Percentiles rank a stretch among this genome's conserved stretches.
These are phyloP conservation scores for Neolentinus lepideus DNA, from an alignment of 1,284 basidiomycete species.

Conservation along the genomic window DNA sequence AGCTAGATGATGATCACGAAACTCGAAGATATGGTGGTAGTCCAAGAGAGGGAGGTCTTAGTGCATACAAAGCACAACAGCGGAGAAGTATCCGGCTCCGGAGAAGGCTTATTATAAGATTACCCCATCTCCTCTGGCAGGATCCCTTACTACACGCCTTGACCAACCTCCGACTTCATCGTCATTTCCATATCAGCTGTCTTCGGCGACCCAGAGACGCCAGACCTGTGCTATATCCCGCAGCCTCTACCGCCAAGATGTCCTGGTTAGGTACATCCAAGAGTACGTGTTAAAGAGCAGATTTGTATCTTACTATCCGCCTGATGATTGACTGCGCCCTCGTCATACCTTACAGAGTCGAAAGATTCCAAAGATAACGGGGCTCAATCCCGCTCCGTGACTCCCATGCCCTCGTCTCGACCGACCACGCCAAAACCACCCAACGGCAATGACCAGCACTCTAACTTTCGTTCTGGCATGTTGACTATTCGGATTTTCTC, in stretches of 20 bases:
- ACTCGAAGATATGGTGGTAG: too few relatives aligned
- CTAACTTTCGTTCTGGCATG: constrained; percentile 67
- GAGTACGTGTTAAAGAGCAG: background rate
- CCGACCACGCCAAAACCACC: constrained; percentile 64
- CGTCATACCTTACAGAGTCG: constrained; percentile 32
- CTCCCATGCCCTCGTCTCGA: constrained; percentile 59
- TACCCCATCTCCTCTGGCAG: too few relatives aligned
- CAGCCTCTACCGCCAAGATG: background rate
- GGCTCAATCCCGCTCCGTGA: constrained; percentile 61
- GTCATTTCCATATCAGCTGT: too few relatives aligned
- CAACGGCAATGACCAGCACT: constrained; percentile 23
- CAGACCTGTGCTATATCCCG: too few relatives aligned
- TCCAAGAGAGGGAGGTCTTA: too few relatives aligned
- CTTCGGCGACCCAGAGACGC: too few relatives aligned
- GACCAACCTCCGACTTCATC: too few relatives aligned
- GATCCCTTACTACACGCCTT: too few relatives aligned
- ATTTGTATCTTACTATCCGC: background rate
- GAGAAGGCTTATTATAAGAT: too few relatives aligned
- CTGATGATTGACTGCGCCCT: background rate
- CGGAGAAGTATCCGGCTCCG: too few relatives aligned
- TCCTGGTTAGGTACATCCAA: background rate
- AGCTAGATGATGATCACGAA: too few relatives aligned
- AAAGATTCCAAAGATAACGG: constrained; percentile 66
- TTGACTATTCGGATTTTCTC: constrained; percentile 86
- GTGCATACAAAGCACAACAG: too few relatives aligned